These are phyloP conservation scores for Wallacemonas sp. DNA, from an alignment of 208 protist species.

Conservation along the genomic window DNA sequence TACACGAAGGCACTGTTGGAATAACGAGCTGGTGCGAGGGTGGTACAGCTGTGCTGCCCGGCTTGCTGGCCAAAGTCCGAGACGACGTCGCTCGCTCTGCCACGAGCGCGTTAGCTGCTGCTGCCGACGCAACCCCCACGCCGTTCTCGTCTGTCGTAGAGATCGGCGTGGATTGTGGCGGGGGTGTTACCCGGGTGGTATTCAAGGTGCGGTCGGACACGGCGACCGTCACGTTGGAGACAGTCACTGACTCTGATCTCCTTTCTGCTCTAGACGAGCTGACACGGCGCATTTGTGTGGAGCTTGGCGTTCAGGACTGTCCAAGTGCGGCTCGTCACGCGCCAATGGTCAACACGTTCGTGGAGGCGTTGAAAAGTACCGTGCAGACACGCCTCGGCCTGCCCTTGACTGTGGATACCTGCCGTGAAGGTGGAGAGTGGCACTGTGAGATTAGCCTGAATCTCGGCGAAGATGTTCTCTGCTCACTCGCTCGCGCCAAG, in stretches of 20 bases:
- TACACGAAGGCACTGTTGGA: not conserved
- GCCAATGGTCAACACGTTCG: not conserved
- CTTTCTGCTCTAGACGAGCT: not conserved
- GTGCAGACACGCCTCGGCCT: constrained; percentile 21
- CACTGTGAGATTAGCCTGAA: constrained; percentile 50
- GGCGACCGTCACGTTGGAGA: constrained; percentile 1
- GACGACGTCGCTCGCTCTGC: too few relatives aligned
- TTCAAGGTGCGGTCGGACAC: not conserved
- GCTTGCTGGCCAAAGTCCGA: not conserved
- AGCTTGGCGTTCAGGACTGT: not conserved
- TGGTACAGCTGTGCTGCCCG: not conserved
- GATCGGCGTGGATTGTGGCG: not conserved
- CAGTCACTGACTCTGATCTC: not conserved
- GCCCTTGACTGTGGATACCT: constrained; percentile 15
- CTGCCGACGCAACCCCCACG: not conserved
- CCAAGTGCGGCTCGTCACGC: too few relatives aligned
- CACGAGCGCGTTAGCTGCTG: too few relatives aligned
- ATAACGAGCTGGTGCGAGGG: not conserved
- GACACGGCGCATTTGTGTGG: not conserved
- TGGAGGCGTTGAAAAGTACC: constrained; percentile 3
- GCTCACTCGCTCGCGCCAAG: constrained; percentile 26
- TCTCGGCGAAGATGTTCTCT: constrained; percentile 30
- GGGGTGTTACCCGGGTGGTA: not conserved
- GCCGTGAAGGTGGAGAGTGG: constrained; percentile 29
- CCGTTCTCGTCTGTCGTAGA: not conserved